Base-by-base conservation (phyloP, 2,329 filamentous ascomycete genomes). In the Macrophomina phaseolina region DNA sequence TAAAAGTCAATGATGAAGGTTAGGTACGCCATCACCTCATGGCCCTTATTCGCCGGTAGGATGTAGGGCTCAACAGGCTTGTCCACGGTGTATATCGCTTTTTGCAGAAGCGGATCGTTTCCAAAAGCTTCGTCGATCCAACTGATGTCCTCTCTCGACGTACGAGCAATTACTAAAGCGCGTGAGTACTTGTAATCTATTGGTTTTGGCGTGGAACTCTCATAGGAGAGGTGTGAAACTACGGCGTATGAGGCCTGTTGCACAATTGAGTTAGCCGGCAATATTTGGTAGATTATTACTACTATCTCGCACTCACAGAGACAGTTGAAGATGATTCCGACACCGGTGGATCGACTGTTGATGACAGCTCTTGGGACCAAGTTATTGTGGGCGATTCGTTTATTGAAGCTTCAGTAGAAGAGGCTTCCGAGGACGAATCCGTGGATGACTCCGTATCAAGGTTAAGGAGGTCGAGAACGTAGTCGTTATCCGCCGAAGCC, bases 91-190 rank as follows among this genome's bases (percentile, higher is more conserved):
- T 71, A 71, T 8, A 71, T 61, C 6, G 64, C 62, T 34, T 48
- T 65, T 56, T 71, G 36, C 66, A 85, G 75, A 32, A 81, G 80
- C 3, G 77, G 79, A 9, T 62, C 56, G 2, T 66, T 40, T 46
- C 64, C 56, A 18, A 85, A 73, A 56, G 82, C 77, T 11, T 76
- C 66, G 30, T 79, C 76, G 4, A 86, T 80, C 85, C 85, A 86
- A 30, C 68, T 71, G 2, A 79, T 78, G 67, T 84, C 78, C 70
- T 86, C 83, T 12, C 72, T 71, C 51, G 77, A 78, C 42, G 81
- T 78, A 36, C 80, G 78, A 1, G 84, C 79, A 40, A 86, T 77
- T 4, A 87, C 82, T 16, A 87, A 68, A 3, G 75, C 78, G 60
- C 81, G 81, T 2, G 82, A 81, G 70, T 85, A 85, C 16, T 76